Base-by-base conservation (phyloP, 2,329 filamentous ascomycete genomes). In the Trichoderma sp. region DNA sequence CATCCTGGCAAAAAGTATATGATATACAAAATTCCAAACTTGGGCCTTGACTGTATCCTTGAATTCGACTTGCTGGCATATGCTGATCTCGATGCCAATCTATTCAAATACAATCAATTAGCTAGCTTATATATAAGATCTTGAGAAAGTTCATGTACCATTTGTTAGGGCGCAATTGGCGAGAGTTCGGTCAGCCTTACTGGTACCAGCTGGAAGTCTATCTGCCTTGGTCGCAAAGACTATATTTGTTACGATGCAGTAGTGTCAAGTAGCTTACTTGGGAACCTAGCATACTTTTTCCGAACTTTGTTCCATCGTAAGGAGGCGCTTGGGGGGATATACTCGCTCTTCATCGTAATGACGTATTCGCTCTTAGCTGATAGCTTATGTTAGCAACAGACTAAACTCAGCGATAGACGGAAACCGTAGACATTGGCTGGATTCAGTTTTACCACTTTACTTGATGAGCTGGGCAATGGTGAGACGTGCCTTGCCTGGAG, bases 91-190 rank as follows among this genome's bases (percentile, higher is more conserved):
- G 39, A 51, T 51, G 64, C 14, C 8, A 13, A 43, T 16, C 60
- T 30, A 39, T 43, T 8, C 39, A n/a, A 1, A n/a, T 43, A 8
- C 18, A n/a, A 64, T 52, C 58, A 59, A 21, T 67, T 21, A 26
- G 43, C 30, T 16, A 51, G 39, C 59, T 49, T 59, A 30, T 18
- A 52, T 30, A 51, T 52, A 32, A 37, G 66, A 56, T 68, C 37
- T 46, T 56, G 13, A 30, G n/a, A 21, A 30, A 60, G 18, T 16
- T 3, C n/a, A 32, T 60, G 13, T 11, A 2, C 39, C 51, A 58
- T 68, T 51, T n/a, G 18, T 43, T 55, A 43, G 51, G 51, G 52
- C 59, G 59, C 58, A 68, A 49, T 37, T 37, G 58, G 34, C 55
- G 49, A 68, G 43, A 21, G 13, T 1, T 34, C 21, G 39, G 37